Conservation (phyloP, 768 basidiomycete genomes). For the Clavulina sp. region DNA sequence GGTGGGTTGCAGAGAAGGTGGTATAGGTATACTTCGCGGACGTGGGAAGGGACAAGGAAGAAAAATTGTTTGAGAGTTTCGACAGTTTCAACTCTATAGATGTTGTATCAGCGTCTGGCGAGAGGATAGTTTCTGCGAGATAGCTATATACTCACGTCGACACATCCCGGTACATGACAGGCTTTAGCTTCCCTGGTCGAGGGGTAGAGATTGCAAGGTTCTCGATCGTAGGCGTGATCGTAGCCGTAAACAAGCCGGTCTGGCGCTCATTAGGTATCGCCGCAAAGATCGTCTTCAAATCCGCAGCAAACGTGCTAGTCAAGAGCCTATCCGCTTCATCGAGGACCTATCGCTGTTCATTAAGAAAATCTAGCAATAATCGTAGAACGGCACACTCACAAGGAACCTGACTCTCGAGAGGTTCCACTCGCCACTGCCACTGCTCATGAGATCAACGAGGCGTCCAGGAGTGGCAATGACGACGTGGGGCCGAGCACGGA, state of each 20-base stretch:
- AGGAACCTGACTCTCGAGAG: conserved; percentile 71
- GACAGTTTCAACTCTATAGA: conserved; percentile 68
- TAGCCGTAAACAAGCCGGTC: conserved; percentile 94
- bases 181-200: conserved; percentile 63
- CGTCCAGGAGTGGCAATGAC: conserved; percentile 93
- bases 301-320: conserved; percentile 74
- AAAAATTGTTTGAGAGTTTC: conserved; percentile 75
- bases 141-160: conserved; percentile 3
- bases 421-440: conserved; percentile 63
- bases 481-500: conserved; percentile 73
- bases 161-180: conserved; percentile 53
- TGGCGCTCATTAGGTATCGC: conserved; percentile 74
- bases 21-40: conserved; percentile 83
- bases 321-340: conserved; percentile 94
- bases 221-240: conserved; percentile 75
- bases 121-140: too few relatives aligned
- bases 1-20: conserved; percentile 81
- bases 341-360: conserved; percentile 39
- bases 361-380: background rate
- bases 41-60: conserved; percentile 83
- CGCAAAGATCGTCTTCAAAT: conserved; percentile 60
- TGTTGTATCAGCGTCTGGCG: background rate
- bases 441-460: conserved; percentile 76
- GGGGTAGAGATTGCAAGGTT: conserved; percentile 54
- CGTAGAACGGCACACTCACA: conserved; percentile 26